Percentiles rank a stretch among this genome's conserved stretches.
Conservation (phyloP, 495 filamentous ascomycete genomes). For the Penicillium samsonianum region DNA sequence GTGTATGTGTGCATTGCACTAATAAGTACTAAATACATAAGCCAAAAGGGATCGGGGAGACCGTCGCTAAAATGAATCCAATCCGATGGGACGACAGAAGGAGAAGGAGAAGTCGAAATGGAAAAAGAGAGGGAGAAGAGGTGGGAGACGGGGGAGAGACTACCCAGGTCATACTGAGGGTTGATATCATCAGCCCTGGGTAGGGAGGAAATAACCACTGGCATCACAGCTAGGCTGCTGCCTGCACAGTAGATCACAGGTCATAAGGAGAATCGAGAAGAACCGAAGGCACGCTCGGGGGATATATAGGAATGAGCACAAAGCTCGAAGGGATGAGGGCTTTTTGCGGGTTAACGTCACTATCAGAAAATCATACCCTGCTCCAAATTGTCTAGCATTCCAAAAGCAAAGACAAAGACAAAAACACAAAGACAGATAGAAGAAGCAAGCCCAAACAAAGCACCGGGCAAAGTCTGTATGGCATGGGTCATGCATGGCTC, state of each 20-base stretch:
- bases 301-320: constrained; percentile 11
- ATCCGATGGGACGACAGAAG: constrained; percentile 12
- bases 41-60: constrained; percentile 7
- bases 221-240: not conserved
- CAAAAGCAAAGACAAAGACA: not conserved
- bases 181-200: not conserved
- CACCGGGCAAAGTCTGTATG: constrained; percentile 3
- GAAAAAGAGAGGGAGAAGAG: constrained; percentile 5
- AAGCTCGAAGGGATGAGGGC: constrained; percentile 3
- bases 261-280: constrained; percentile 1
- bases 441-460: not conserved
- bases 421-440: too few relatives aligned
- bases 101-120: constrained; percentile 4
- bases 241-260: not conserved
- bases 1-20: constrained; percentile 4
- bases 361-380: not conserved
- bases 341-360: constrained; percentile 11
- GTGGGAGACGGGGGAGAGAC: constrained; percentile 2
- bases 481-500: constrained; percentile 15
- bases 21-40: constrained; percentile 17
- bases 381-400: constrained; percentile 4
- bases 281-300: not conserved
- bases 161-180: not conserved
- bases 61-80: constrained; percentile 27
- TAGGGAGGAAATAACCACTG: not conserved